phyloP scores from a whole-genome alignment of 2,329 filamentous ascomycete species.

The Coniella vitis region DNA sequence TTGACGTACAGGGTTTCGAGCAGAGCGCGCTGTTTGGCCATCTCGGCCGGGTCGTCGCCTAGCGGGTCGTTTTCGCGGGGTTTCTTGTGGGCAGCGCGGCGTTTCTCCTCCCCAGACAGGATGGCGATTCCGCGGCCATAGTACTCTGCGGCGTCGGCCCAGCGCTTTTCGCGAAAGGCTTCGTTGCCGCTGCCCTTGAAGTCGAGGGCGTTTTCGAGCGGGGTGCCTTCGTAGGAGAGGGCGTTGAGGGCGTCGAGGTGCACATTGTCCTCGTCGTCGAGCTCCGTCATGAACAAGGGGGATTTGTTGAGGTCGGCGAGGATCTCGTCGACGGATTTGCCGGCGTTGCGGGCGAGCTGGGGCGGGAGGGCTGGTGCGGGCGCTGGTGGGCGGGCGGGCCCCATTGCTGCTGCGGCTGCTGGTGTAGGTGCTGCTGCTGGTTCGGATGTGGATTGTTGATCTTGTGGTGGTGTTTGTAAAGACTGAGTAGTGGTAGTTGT shows the following conservation, averaged over 20 bases:
- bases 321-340: constrained; percentile 49
- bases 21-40: constrained; percentile 47
- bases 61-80: constrained; percentile 41
- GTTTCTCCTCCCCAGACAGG: constrained; percentile 56
- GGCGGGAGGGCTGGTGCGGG: constrained; percentile 40
- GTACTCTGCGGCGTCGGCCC: constrained; percentile 81
- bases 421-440: too few species aligned
- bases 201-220: constrained; percentile 71
- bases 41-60: constrained; percentile 49
- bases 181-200: constrained; percentile 95
- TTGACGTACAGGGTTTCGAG: constrained; percentile 79
- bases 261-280: constrained; percentile 73
- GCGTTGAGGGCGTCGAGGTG: constrained; percentile 83
- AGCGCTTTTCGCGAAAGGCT: constrained; percentile 65
- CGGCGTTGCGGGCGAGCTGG: constrained; percentile 30
- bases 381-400: constrained; percentile 9
- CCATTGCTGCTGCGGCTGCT: not conserved
- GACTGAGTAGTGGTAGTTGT: too few species aligned
- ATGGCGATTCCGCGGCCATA: constrained; percentile 81
- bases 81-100: constrained; percentile 35
- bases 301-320: constrained; percentile 51
- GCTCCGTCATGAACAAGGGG: constrained; percentile 92
- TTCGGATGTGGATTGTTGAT: too few species aligned
- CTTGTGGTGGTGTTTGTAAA: too few species aligned
- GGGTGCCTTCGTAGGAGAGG: constrained; percentile 86